A percentile compares a stretch with the other conserved stretches of the same genome.
These are phyloP conservation scores for Cercospora sojina DNA, from an alignment of 2,329 filamentous ascomycete genomes.

Conservation along the genomic window DNA sequence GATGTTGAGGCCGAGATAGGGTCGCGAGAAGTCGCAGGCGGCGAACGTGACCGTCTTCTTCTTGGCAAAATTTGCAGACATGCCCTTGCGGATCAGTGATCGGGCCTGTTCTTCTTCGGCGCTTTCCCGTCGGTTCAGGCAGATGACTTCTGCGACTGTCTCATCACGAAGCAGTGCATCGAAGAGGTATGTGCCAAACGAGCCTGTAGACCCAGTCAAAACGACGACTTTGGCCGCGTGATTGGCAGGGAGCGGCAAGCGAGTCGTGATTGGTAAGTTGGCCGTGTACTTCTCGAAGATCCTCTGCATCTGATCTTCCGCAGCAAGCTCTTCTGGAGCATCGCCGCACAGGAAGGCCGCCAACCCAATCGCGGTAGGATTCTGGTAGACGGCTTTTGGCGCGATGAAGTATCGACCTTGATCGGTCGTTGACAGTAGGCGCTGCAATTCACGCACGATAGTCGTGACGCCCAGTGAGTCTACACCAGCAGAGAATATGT, in stretches of 20 bases:
- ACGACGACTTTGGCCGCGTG: constrained; percentile 26
- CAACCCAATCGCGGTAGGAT: constrained; percentile 47
- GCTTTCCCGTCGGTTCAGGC: constrained; percentile 32
- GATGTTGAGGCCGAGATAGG: constrained; percentile 30
- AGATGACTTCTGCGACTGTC: constrained; percentile 34
- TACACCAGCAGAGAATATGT: constrained; percentile 20
- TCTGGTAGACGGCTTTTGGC: constrained; percentile 37
- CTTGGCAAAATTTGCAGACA: constrained; percentile 26
- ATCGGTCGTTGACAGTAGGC: constrained; percentile 19
- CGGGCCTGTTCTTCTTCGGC: constrained; percentile 26
- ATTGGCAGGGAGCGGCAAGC: constrained; percentile 7
- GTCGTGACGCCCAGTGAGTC: constrained; percentile 43
- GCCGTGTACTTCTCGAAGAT: constrained; percentile 35
- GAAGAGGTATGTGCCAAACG: constrained; percentile 39
- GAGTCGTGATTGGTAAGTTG: constrained; percentile 23
- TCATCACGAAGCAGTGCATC: constrained; percentile 33
- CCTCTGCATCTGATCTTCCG: constrained; percentile 17
- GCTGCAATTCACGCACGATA: constrained; percentile 15
- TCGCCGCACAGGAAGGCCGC: constrained; percentile 37
- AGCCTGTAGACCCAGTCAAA: constrained; percentile 41
- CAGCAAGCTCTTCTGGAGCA: constrained; percentile 7
- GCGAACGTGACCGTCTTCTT: constrained; percentile 29
- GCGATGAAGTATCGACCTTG: constrained; percentile 42
- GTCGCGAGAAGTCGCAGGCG: constrained; percentile 27
- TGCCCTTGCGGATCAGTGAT: constrained; percentile 26